A percentile compares a stretch with the other conserved stretches of the same genome.
phyloP scores from a whole-genome alignment of 208 protist genomes.

The Trichomonas vaginalis region DNA sequence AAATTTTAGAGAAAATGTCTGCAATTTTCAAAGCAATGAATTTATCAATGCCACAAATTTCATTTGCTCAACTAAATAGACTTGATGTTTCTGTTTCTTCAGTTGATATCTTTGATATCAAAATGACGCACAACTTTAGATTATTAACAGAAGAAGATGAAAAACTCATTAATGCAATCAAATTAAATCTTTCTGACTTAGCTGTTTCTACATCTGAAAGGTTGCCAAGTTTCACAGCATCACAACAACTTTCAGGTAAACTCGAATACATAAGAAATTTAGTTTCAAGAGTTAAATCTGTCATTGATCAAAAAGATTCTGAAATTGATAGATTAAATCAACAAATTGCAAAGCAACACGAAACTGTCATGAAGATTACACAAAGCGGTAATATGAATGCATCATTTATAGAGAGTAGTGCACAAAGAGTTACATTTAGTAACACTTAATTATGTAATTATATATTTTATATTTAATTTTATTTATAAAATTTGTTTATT shows the following conservation, averaged over 20 bases:
- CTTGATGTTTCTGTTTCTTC: neutral
- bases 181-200: neutral
- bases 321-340: neutral
- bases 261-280: neutral
- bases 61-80: neutral
- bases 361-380: neutral
- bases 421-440: too few relatives aligned
- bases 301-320: neutral
- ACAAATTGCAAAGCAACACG: neutral
- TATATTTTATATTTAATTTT: too few relatives aligned
- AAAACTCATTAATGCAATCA: neutral
- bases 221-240: neutral
- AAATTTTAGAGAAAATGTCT: neutral
- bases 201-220: neutral
- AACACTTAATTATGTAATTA: too few relatives aligned
- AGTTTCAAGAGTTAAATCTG: neutral
- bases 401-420: too few relatives aligned
- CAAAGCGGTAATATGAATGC: neutral
- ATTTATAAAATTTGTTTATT: too few relatives aligned
- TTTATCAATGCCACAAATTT: neutral
- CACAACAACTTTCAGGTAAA: neutral
- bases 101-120: neutral
- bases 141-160: neutral
- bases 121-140: neutral
- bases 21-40: neutral